Evolutionary conservation across 2,329 filamentous ascomycete species (phyloP), one percentile per base, ranked within the genome.

Genomic region (Neoarthrinium moseri): DNA sequence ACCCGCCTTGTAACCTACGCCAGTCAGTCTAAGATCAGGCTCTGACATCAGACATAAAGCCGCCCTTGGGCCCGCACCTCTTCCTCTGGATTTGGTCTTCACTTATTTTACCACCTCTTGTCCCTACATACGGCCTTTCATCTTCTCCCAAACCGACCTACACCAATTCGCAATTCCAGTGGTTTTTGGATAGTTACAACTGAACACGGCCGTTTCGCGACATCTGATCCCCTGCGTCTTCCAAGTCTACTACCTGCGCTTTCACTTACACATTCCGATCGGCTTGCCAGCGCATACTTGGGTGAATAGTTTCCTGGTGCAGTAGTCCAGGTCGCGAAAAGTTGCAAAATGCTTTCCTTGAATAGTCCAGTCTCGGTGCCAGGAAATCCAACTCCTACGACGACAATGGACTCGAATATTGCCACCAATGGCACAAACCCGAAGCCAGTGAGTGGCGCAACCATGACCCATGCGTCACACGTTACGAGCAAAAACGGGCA

Each of bases 341-440:
- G 26, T 29, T 29, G 8, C 30, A 62, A 51, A 41, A 80, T 80
- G 76, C 65, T 80, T 45, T 76, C 76, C 41, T 76, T 74, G 64
- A 72, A 79, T 53, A 59, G 68, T 34, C 66, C 72, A 33, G 60
- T 74, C 51, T 58, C 74, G 50, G 57, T 75, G 48, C 70, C 72
- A 51, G 71, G 71, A 48, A 63, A n/a, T n/a, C n/a, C 66, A 40
- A 48, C 57, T 27, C 41, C 61, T 29, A 52, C 68, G 21, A 57
- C 60, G 10, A 65, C 58, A 38, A 42, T 56, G 20, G 59, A 56
- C 27, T 56, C 59, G 56, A 58, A 55, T 45, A 55, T 59, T 42
- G 54, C 57, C 34, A 59, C 56, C 32, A 48, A 61, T 50, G 55
- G 55, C 20, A 24, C 54, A 18, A 55, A 61, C 37, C 58, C 62